phyloP scores from a whole-genome alignment of 768 basidiomycete species.

The Tricholoma saponaceum region DNA sequence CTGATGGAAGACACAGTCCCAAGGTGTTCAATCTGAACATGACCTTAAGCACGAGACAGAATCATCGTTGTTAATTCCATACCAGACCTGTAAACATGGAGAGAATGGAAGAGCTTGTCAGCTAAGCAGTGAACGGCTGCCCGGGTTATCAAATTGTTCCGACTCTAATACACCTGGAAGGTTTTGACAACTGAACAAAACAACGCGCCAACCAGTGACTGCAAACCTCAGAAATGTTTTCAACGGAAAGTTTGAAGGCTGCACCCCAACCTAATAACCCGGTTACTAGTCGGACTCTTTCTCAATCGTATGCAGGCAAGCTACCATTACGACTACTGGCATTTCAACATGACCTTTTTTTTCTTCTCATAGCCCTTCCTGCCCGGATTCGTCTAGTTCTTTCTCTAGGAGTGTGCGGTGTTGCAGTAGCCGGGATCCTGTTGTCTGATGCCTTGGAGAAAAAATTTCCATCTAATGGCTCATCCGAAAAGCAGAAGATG shows the following conservation, averaged over 20 bases:
- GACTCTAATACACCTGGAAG: neutral
- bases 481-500: neutral
- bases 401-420: slow-evolving; percentile 42
- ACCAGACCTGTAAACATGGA: slow-evolving; percentile 81
- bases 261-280: slow-evolving; percentile 10
- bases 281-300: slow-evolving; percentile 24
- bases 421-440: slow-evolving; percentile 43
- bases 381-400: slow-evolving; percentile 48
- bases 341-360: slow-evolving; percentile 8
- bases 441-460: slow-evolving; percentile 51
- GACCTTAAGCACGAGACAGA: neutral
- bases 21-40: slow-evolving; percentile 79
- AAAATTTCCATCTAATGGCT: slow-evolving; percentile 21
- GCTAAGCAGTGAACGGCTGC: no score
- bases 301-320: slow-evolving; percentile 37
- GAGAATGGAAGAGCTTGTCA: neutral
- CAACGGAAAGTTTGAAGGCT: neutral
- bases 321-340: neutral
- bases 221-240: neutral
- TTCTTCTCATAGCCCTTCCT: slow-evolving; percentile 40
- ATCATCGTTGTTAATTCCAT: slow-evolving; percentile 22
- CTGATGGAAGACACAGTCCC: slow-evolving; percentile 67
- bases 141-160: neutral
- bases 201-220: no score
- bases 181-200: neutral